These are phyloP conservation scores for Chaetomium globosum DNA, from an alignment of 2,329 filamentous ascomycete species.

Conservation along the genomic window DNA sequence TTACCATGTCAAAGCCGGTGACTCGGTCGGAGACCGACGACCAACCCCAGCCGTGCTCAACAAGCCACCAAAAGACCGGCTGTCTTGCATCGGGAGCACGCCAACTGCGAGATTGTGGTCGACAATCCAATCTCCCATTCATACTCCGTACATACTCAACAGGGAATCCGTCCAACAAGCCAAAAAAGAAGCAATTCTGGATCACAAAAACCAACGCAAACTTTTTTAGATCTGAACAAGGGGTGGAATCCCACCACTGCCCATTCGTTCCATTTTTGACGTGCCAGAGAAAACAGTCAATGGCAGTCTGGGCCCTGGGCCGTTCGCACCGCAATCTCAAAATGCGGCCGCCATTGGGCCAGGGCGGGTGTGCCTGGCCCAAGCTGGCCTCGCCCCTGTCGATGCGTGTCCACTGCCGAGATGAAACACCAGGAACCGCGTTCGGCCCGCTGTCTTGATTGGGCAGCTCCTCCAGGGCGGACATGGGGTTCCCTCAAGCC, in stretches of 20 bases:
- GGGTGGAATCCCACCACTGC: background rate
- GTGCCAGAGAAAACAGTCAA: background rate
- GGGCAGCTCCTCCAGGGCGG: conserved; percentile 29
- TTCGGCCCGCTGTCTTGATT: conserved; percentile 30
- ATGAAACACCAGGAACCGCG: conserved; percentile 35
- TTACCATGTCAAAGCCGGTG: background rate
- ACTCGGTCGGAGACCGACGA: background rate
- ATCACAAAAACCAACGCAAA: conserved; percentile 9
- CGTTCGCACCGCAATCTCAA: conserved; percentile 32
- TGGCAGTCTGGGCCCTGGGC: conserved; percentile 6
- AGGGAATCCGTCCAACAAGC: background rate
- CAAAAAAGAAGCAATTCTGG: conserved; percentile 14
- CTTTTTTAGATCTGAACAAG: conserved; percentile 1
- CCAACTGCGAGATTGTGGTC: conserved; percentile 10
- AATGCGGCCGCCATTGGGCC: conserved; percentile 31
- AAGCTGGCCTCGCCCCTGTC: conserved; percentile 28
- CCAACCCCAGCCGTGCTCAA: conserved; percentile 1
- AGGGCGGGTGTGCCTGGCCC: conserved; percentile 27
- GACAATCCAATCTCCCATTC: conserved; percentile 1
- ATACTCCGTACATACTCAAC: background rate
- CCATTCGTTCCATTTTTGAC: no score
- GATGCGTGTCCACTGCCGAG: conserved; percentile 35
- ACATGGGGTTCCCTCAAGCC: conserved; percentile 27
- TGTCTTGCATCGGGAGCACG: conserved; percentile 6
- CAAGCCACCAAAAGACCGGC: conserved; percentile 1